Evolutionary conservation across 2,329 filamentous ascomycete genomes (phyloP).

Genomic region (Colletotrichum sp.): DNA sequence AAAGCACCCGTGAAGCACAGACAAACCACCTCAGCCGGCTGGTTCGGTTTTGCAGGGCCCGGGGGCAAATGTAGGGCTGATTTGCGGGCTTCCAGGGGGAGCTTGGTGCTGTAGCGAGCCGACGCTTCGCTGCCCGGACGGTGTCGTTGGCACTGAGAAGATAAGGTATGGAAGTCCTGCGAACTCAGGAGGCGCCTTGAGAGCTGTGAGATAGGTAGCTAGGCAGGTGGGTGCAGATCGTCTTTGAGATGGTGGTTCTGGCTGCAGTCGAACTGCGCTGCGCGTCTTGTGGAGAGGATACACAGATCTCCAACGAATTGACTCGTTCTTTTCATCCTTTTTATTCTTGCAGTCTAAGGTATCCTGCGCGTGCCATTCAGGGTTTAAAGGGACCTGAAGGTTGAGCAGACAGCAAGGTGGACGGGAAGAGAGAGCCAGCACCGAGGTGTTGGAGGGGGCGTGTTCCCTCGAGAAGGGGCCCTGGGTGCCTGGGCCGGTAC

Average conservation of each 20-base stretch:
- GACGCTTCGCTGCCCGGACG: background rate
- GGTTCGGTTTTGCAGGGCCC: background rate
- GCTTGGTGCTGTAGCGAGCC: constrained; percentile 13
- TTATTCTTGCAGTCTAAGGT: background rate
- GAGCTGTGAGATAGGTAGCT: background rate
- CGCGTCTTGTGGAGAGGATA: background rate
- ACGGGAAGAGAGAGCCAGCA: background rate
- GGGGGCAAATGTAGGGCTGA: constrained; percentile 13
- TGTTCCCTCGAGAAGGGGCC: background rate
- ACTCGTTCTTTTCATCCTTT: background rate
- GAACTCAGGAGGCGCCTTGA: background rate
- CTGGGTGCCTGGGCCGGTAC: background rate
- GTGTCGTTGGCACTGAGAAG: background rate
- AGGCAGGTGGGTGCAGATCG: background rate
- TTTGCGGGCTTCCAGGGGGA: constrained; percentile 13
- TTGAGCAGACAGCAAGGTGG: background rate
- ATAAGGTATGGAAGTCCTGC: background rate
- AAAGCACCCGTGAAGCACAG: constrained; percentile 14
- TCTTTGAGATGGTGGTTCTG: background rate
- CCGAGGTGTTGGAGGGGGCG: constrained; percentile 9
- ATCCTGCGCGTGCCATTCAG: background rate
- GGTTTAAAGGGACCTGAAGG: background rate
- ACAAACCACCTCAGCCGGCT: background rate
- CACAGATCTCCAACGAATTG: background rate
- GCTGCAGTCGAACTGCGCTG: background rate